phyloP scores from a whole-genome alignment of 169 alveolate genomes.

The Plasmodium coatneyi region DNA sequence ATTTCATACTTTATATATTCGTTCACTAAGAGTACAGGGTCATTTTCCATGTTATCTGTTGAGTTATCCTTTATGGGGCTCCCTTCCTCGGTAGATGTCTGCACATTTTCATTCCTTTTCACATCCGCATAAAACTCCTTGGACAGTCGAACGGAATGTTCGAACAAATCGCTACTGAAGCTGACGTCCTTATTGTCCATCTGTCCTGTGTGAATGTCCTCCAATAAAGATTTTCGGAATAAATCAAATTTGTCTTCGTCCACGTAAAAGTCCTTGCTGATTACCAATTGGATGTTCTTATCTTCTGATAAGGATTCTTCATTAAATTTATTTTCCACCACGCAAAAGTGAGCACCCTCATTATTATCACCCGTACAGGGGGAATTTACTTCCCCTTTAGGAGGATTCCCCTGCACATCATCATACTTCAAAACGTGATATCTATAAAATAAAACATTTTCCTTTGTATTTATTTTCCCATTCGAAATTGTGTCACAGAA shows the following conservation, averaged over 20 bases:
- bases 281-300: conserved; percentile 21
- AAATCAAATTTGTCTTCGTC: conserved; percentile 44
- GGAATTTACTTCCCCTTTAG: background rate
- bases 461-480: conserved; percentile 1
- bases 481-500: conserved; percentile 45
- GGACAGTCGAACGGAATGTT: conserved; percentile 22
- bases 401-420: background rate
- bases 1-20: conserved; percentile 43
- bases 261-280: conserved; percentile 49
- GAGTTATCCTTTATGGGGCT: background rate
- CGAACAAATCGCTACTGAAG: background rate
- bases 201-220: background rate
- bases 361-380: background rate
- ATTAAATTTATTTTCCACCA: conserved; percentile 27
- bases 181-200: background rate
- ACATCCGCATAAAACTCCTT: conserved; percentile 24
- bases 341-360: background rate
- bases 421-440: conserved; percentile 10
- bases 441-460: conserved; percentile 19
- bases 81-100: background rate
- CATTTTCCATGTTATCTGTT: background rate
- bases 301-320: conserved; percentile 3
- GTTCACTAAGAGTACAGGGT: conserved; percentile 25
- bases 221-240: conserved; percentile 17
- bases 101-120: background rate